phyloP scores from a whole-genome alignment of 352 stramenopile species.

The Globisporangium canariense region DNA sequence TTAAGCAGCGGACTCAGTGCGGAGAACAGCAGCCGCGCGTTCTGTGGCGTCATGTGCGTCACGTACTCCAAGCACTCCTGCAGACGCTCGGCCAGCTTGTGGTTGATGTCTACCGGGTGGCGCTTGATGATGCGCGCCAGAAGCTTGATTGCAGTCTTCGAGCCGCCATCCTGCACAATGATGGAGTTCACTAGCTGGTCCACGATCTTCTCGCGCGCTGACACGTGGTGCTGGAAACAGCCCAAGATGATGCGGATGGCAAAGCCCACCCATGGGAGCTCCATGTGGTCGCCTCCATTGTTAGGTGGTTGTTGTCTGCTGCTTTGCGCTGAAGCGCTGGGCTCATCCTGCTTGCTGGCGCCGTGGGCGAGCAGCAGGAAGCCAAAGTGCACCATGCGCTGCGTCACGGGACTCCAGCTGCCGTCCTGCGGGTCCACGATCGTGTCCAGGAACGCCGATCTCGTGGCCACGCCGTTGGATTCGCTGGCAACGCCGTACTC shows the following conservation, averaged over 20 bases:
- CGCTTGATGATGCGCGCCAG: slow-evolving; percentile 37
- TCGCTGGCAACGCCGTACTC: neutral
- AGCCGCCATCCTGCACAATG: slow-evolving; percentile 32
- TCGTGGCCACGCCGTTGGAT: slow-evolving; percentile 2
- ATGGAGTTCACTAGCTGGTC: slow-evolving; percentile 44
- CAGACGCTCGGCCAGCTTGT: slow-evolving; percentile 26
- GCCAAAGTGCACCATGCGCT: slow-evolving; percentile 30
- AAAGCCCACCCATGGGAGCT: slow-evolving; percentile 31
- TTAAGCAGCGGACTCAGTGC: slow-evolving; percentile 39
- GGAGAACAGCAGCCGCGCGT: slow-evolving; percentile 27
- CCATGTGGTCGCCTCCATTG: neutral
- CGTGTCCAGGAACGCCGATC: slow-evolving; percentile 24
- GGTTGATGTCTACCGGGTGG: slow-evolving; percentile 36
- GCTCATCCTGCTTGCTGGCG: slow-evolving; percentile 21
- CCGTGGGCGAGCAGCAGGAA: slow-evolving; percentile 32
- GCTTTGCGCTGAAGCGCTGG: slow-evolving; percentile 5
- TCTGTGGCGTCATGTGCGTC: slow-evolving; percentile 28
- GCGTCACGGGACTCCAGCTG: slow-evolving; percentile 29
- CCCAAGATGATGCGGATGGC: slow-evolving; percentile 41
- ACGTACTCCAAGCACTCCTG: slow-evolving; percentile 59
- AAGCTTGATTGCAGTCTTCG: slow-evolving; percentile 27
- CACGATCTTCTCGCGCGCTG: slow-evolving; percentile 29
- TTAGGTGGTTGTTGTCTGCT: slow-evolving; percentile 1
- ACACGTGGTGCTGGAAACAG: slow-evolving; percentile 41
- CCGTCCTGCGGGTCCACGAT: slow-evolving; percentile 30